Evolutionary conservation across 352 stramenopile species (phyloP), one percentile per base, ranked within the genome.

Genomic region (Globisporangium orthogonon): DNA sequence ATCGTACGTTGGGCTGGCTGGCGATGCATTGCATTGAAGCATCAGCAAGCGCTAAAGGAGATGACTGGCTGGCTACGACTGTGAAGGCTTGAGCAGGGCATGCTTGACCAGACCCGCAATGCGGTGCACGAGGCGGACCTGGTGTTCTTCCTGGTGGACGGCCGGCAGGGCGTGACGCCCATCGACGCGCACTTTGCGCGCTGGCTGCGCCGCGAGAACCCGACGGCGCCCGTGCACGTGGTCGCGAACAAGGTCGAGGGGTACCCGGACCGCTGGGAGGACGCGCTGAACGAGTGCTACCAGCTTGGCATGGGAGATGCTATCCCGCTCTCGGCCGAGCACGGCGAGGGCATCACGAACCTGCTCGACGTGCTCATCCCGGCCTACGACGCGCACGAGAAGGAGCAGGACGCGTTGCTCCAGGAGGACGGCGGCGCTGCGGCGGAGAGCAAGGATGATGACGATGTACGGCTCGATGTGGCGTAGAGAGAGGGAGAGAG

Each of bases 231-330:
- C 0, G 69, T 93, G 30, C 83, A 93, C 52, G 43, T 91, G 14
- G 74, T 93, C 33, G 77, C 81, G 10, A 93, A 93, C 58, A 93
- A 93, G 60, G 46, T 90, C 48, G 83, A 93, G 54, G 83, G 83
- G 31, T 74, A 87, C 33, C 64, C 71, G 3, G 74, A 78, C 18
- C 75, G 82, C 17, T 93, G 81, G 77, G 67, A 90, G 51, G 58
- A 72, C 50, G 70, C 81, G 51, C 61, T 91, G 1, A 89, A 87
- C 62, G 78, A 93, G 40, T 93, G 79, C 67, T 90, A 78, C 56
- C 73, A 85, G 55, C 69, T 93, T 14, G 81, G 81, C 41, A 75
- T 91, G 52, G 81, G 81, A 33, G 68, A 69, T 31, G 66, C 80
- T 5, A 86, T 91, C 52, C 83, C 78, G 37, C 56, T 93, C 31